Evolutionary conservation across 805 yeast species (phyloP).

Genomic region (Blastobotrys parvus): DNA sequence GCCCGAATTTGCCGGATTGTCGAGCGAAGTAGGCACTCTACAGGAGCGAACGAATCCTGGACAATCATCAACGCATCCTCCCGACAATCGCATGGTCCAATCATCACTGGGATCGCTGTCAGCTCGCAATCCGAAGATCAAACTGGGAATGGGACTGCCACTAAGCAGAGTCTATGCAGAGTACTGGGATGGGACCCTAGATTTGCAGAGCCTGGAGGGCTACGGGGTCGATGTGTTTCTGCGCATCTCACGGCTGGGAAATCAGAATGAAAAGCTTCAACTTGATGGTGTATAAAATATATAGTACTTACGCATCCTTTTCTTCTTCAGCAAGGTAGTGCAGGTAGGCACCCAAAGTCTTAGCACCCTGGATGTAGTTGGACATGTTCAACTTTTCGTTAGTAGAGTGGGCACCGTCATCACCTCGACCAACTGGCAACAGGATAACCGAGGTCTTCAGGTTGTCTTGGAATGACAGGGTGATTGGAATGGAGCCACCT

Average conservation of each 20-base stretch:
- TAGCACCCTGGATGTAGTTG: constrained; percentile 89
- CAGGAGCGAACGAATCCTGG: constrained; percentile 10
- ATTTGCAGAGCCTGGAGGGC: constrained; percentile 77
- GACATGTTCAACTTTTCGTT: constrained; percentile 87
- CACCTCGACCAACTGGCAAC: constrained; percentile 98
- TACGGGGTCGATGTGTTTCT: constrained; percentile 86
- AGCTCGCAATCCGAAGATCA: constrained; percentile 63
- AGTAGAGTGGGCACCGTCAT: constrained; percentile 98
- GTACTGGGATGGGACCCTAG: constrained; percentile 91
- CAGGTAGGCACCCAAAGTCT: constrained; percentile 86
- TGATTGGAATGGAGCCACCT: constrained; percentile 98
- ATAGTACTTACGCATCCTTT: constrained; percentile 17
- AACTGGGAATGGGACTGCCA: constrained; percentile 83
- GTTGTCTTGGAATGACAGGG: constrained; percentile 84
- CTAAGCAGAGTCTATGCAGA: constrained; percentile 90
- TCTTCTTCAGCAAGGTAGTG: constrained; percentile 62
- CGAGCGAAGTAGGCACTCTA: constrained; percentile 21
- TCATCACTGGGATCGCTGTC: constrained; percentile 59
- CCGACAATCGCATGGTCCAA: background rate
- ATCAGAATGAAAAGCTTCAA: constrained; percentile 51
- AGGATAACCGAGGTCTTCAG: constrained; percentile 78
- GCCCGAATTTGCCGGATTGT: constrained; percentile 26
- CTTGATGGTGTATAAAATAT: constrained; percentile 57
- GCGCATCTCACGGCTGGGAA: constrained; percentile 70
- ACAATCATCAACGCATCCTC: constrained; percentile 5